phyloP scores from a whole-genome alignment of 805 yeast genomes.

The Blastobotrys muscicola region DNA sequence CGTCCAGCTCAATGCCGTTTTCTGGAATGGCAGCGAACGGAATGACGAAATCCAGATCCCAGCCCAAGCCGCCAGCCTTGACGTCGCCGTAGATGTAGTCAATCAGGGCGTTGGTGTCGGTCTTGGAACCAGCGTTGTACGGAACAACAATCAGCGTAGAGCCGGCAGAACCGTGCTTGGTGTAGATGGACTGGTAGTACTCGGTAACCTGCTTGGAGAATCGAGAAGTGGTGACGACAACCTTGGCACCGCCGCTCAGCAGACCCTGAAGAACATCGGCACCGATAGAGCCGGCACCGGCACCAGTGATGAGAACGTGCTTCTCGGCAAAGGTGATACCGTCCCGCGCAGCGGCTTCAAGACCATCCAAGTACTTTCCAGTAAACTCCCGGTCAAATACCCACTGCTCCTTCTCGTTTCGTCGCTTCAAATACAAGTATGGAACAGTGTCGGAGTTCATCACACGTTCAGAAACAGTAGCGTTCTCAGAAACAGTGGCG shows the following conservation, averaged over 20 bases:
- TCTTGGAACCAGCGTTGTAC: constrained; percentile 95
- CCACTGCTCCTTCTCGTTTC: constrained; percentile 67
- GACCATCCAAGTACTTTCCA: constrained; percentile 71
- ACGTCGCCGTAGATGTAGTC: constrained; percentile 75
- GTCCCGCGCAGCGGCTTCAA: constrained; percentile 88
- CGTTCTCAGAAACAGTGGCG: constrained; percentile 22
- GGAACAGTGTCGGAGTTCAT: constrained; percentile 55
- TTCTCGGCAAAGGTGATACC: constrained; percentile 87
- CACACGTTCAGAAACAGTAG: constrained; percentile 6
- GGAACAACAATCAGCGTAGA: constrained; percentile 94
- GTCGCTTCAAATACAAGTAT: constrained; percentile 80
- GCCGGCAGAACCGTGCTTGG: constrained; percentile 87
- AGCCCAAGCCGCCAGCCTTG: constrained; percentile 85
- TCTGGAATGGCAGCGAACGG: constrained; percentile 99
- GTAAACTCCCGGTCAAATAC: constrained; percentile 72
- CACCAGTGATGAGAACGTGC: constrained; percentile 90
- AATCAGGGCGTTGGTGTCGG: constrained; percentile 80
- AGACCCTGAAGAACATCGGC: constrained; percentile 93
- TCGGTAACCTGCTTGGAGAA: constrained; percentile 92
- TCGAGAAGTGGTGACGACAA: constrained; percentile 91
- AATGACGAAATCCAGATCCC: constrained; percentile 94
- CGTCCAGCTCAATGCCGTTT: constrained; percentile 91
- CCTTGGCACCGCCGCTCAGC: constrained; percentile 96
- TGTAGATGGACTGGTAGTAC: constrained; percentile 87
- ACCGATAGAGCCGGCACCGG: constrained; percentile 98